Percentiles rank a stretch among this genome's conserved stretches.
phyloP scores from a whole-genome alignment of 2,329 filamentous ascomycete genomes.

The Colletotrichum kahawae region DNA sequence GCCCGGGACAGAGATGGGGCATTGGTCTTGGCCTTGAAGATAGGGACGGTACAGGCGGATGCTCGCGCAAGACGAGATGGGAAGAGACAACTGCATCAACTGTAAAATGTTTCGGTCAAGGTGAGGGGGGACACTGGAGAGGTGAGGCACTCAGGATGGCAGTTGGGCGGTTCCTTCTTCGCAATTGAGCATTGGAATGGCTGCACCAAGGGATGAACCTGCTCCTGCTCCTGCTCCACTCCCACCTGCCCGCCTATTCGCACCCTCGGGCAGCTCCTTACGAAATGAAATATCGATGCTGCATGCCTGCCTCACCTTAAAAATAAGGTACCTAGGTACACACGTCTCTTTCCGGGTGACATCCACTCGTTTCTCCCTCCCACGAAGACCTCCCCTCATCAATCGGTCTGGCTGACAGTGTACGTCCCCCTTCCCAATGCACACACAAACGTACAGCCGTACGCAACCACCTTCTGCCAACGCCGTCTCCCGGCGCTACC shows the following conservation, averaged over 20 bases:
- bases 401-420: neutral
- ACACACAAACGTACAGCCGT: neutral
- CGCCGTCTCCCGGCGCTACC: conserved; percentile 9
- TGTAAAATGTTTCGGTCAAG: neutral
- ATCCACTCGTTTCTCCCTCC: neutral
- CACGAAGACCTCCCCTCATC: neutral
- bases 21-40: neutral
- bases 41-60: neutral
- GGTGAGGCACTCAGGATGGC: neutral
- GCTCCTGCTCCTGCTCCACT: neutral
- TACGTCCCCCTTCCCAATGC: neutral
- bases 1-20: neutral
- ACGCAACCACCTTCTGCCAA: neutral
- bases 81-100: neutral
- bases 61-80: neutral
- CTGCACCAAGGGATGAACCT: neutral
- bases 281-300: neutral
- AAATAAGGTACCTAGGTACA: neutral
- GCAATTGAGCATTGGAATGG: neutral
- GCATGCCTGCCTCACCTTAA: neutral
- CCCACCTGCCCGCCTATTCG: neutral
- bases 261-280: neutral
- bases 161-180: neutral
- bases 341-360: neutral
- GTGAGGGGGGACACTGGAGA: neutral